Conservation (phyloP, 2,329 filamentous ascomycete species). For the Fusarium robinianum region DNA sequence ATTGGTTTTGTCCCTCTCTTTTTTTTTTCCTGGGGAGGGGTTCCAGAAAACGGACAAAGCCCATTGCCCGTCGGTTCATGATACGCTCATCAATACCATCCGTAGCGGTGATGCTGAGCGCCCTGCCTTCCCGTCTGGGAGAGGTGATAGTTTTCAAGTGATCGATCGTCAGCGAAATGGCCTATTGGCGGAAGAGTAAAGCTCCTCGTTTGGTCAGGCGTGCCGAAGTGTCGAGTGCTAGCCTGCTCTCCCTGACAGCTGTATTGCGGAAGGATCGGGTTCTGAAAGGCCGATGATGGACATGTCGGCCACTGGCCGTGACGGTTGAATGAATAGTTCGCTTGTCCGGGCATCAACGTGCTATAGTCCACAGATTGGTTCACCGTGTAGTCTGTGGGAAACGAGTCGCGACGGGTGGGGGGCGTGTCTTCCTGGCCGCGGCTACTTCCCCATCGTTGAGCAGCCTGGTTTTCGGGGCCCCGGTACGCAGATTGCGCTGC, state of each 20-base stretch:
- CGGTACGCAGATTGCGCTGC: constrained; percentile 21
- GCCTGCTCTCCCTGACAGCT: neutral
- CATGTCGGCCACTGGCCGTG: constrained; percentile 14
- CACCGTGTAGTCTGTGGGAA: constrained; percentile 6
- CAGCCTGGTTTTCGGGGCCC: constrained; percentile 35
- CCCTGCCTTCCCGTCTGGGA: constrained; percentile 20
- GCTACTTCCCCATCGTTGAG: constrained; percentile 25
- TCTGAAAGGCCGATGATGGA: constrained; percentile 18
- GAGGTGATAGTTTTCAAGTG: constrained; percentile 7
- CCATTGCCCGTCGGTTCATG: no score
- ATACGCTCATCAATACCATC: constrained; percentile 20
- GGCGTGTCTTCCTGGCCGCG: constrained; percentile 10
- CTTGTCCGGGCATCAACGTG: constrained; percentile 7
- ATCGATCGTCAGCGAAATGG: constrained; percentile 11
- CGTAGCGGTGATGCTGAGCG: constrained; percentile 6
- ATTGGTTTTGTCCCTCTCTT: no score
- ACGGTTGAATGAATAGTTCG: constrained; percentile 6
- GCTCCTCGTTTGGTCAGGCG: neutral
- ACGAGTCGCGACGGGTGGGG: constrained; percentile 1
- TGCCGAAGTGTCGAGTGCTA: neutral
- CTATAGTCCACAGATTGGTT: constrained; percentile 2
- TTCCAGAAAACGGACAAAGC: no score
- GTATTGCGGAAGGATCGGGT: constrained; percentile 21
- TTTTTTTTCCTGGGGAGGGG: no score
- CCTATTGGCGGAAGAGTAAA: constrained; percentile 4